Base-by-base conservation (phyloP, 768 basidiomycete genomes). In the Megacollybia marginata region DNA sequence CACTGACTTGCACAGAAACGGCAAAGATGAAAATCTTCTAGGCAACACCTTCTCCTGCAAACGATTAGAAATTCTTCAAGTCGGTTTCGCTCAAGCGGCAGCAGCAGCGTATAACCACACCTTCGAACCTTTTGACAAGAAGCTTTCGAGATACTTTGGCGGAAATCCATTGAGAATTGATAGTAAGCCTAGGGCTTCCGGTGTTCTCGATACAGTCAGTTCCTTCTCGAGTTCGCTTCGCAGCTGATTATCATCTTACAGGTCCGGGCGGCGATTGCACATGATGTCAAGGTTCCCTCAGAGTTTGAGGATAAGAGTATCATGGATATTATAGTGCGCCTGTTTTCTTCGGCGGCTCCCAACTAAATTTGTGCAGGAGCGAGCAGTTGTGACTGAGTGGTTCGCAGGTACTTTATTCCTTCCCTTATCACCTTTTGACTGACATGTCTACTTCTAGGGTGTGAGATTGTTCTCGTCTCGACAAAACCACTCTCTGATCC, bases 351-450 rank as follows among this genome's bases (percentile, higher is more conserved):
- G 34, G 1, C 28, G 5, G n/a, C 33, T 36, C 9, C 19, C 45
- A 11, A 44, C 43, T 49, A 33, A 43, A 15, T 43, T 18, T 11
- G 20, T 13, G 7, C 45, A 87, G 83, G 85, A 92, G 66, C 70
- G 71, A 48, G 88, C 86, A 16, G 81, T 88, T 4, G 78, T 85
- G 20, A 75, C 74, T 44, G 88, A 92, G 62, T 91, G 88, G 88
- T 92, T 85, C 61, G 72, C 77, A 68, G 79, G 83, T 70, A 33
- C 2, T 13, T 19, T 33, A 42, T 38, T 12, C 31, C 18, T 48
- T 34, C 23, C 11, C 4, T n/a, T 49, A 49, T 23, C 54, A 33
- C 57, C 54, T 45, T 38, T 53, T 40, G 33, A 38, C 42, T 28
- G 42, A 47, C n/a, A 54, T 49, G 20, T 28, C 23, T 28, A 28